Evolutionary conservation across 371 early-diverging fungal genomes (phyloP).

Genomic region (Actinomortierella ambigua): DNA sequence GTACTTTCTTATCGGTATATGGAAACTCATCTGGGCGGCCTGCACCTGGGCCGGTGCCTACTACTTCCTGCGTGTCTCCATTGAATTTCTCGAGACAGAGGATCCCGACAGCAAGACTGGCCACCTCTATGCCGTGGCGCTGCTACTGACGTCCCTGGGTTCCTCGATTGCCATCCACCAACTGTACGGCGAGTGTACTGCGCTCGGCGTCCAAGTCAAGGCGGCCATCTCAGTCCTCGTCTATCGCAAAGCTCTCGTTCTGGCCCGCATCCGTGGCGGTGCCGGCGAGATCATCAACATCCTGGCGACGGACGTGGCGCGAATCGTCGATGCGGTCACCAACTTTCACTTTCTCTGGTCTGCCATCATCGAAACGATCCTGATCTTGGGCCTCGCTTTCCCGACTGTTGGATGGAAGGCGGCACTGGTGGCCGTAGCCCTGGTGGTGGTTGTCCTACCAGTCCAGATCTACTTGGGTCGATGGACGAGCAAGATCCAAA

Average conservation of each 20-base stretch:
- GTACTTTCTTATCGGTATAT: slow-evolving; percentile 60
- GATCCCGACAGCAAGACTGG: slow-evolving; percentile 29
- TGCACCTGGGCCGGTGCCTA: slow-evolving; percentile 66
- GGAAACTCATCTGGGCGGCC: slow-evolving; percentile 63
- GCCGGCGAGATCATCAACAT: slow-evolving; percentile 74
- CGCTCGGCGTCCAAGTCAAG: slow-evolving; percentile 63
- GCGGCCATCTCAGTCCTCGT: slow-evolving; percentile 54
- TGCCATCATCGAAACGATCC: slow-evolving; percentile 46
- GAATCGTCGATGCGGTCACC: slow-evolving; percentile 52
- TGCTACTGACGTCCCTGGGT: slow-evolving; percentile 50
- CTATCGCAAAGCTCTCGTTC: slow-evolving; percentile 58
- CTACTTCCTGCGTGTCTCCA: slow-evolving; percentile 51
- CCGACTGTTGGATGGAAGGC: slow-evolving; percentile 28
- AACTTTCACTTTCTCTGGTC: slow-evolving; percentile 56
- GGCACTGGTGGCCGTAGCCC: slow-evolving; percentile 54
- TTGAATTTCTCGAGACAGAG: slow-evolving; percentile 44
- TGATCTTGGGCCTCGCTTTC: slow-evolving; percentile 57
- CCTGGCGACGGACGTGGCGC: slow-evolving; percentile 70
- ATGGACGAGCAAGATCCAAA: slow-evolving; percentile 25
- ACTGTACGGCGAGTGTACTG: slow-evolving; percentile 57
- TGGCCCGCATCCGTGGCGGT: slow-evolving; percentile 41
- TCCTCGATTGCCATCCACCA: slow-evolving; percentile 61
- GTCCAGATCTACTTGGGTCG: slow-evolving; percentile 34
- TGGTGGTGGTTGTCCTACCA: slow-evolving; percentile 45
- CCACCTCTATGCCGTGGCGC: slow-evolving; percentile 55